Conservation (phyloP, 2,329 filamentous ascomycete species). For the Diaporthe caulivora region DNA sequence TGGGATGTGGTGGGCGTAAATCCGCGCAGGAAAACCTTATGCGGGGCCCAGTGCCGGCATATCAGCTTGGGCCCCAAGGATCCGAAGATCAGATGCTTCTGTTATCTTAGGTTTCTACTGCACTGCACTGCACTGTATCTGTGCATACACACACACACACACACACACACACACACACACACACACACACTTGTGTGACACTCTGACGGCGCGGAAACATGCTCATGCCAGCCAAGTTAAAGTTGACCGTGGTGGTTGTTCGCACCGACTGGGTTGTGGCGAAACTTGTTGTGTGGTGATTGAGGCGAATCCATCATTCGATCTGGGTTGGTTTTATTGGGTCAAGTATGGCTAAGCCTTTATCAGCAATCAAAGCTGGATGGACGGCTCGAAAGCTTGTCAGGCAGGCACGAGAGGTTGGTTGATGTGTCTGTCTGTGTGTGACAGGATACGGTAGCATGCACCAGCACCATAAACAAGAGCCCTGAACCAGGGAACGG, state of each 20-base stretch:
- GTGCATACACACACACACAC: no score
- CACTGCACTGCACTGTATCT: no score
- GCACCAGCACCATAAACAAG: no score
- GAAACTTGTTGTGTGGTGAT: neutral
- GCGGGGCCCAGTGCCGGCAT: neutral
- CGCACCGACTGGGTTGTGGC: constrained; percentile 11
- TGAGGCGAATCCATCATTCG: neutral
- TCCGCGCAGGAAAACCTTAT: neutral
- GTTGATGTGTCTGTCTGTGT: neutral
- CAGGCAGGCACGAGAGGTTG: neutral
- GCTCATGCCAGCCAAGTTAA: no score
- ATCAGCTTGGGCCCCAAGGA: neutral
- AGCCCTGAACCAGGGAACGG: neutral
- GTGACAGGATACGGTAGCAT: no score
- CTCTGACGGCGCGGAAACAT: neutral
- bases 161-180: no score
- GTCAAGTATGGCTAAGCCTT: neutral
- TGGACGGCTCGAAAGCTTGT: neutral
- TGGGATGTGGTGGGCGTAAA: no score
- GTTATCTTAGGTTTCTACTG: neutral
- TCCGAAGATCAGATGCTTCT: neutral
- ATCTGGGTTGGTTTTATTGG: neutral
- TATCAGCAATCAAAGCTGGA: neutral
- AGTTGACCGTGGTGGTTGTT: no score
- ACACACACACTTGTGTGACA: neutral